phyloP scores from a whole-genome alignment of 2,329 filamentous ascomycete genomes.

The Cladophialophora immunda region DNA sequence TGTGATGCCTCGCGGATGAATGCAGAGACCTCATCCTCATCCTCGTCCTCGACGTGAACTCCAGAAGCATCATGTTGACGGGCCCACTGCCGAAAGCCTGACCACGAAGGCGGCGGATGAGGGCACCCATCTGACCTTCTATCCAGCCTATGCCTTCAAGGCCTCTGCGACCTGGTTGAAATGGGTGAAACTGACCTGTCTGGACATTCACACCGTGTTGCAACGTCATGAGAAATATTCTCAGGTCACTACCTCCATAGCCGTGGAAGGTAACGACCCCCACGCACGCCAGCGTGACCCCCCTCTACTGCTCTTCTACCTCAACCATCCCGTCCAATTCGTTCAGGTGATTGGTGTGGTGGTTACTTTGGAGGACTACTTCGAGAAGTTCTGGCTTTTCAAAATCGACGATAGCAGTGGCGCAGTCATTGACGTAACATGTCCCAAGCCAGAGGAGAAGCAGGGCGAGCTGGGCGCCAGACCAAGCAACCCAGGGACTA shows the following conservation, averaged over 20 bases:
- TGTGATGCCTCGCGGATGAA: conserved; percentile 19
- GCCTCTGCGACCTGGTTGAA: conserved; percentile 68
- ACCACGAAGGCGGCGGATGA: not conserved
- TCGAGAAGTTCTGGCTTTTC: conserved; percentile 51
- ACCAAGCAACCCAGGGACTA: conserved; percentile 43
- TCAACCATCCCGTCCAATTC: conserved; percentile 80
- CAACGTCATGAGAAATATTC: conserved; percentile 29
- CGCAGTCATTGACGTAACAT: conserved; percentile 64
- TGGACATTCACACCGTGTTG: conserved; percentile 58
- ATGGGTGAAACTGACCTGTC: conserved; percentile 69
- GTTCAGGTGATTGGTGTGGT: conserved; percentile 75
- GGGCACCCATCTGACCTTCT: conserved; percentile 50
- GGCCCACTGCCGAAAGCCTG: not conserved
- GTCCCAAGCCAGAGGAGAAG: conserved; percentile 47
- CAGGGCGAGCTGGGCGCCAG: conserved; percentile 34
- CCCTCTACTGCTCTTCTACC: conserved; percentile 69
- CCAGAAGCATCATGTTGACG: not conserved
- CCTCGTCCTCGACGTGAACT: not conserved
- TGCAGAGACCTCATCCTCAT: conserved; percentile 23
- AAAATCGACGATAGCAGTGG: conserved; percentile 70
- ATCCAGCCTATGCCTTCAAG: conserved; percentile 67
- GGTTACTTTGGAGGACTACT: conserved; percentile 61
- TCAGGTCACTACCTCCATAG: conserved; percentile 25
- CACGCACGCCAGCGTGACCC: conserved; percentile 38
- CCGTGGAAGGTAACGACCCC: not conserved